phyloP scores from a whole-genome alignment of 495 filamentous ascomycete genomes.

The Penicillium canariense region DNA sequence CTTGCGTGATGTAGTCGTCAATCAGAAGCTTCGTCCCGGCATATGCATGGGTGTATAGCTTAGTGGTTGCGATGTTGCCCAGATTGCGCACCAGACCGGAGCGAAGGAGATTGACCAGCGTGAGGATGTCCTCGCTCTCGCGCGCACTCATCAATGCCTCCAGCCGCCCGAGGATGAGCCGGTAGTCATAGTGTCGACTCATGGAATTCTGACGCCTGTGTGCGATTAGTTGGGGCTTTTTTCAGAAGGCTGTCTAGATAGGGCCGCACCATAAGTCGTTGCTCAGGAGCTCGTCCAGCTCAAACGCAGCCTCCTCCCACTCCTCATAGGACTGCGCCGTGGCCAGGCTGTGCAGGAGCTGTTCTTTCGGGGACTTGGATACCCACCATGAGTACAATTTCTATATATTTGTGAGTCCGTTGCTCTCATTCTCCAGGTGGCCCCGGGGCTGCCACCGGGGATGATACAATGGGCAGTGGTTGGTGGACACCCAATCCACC shows the following conservation, averaged over 20 bases:
- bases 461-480: neutral
- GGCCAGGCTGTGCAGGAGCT: slow-evolving; percentile 44
- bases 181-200: slow-evolving; percentile 84
- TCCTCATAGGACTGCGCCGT: slow-evolving; percentile 71
- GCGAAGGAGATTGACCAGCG: slow-evolving; percentile 74
- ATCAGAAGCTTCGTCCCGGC: slow-evolving; percentile 87
- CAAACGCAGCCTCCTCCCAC: slow-evolving; percentile 77
- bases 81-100: slow-evolving; percentile 88
- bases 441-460: neutral
- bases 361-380: slow-evolving; percentile 36
- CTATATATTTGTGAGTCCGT: slow-evolving; percentile 13
- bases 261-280: slow-evolving; percentile 72
- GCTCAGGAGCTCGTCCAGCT: slow-evolving; percentile 73
- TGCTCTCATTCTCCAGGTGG: neutral
- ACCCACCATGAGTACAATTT: slow-evolving; percentile 41
- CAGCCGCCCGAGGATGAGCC: slow-evolving; percentile 76
- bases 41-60: slow-evolving; percentile 81
- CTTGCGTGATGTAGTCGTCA: slow-evolving; percentile 85
- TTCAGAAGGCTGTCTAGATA: neutral
- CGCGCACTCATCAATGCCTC: slow-evolving; percentile 68
- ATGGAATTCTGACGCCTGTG: slow-evolving; percentile 74
- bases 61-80: slow-evolving; percentile 83
- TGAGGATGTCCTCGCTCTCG: slow-evolving; percentile 72
- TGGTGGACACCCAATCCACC: neutral
- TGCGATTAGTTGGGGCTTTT: neutral